phyloP scores from a whole-genome alignment of 768 basidiomycete species.

The Mycena galericulata region DNA sequence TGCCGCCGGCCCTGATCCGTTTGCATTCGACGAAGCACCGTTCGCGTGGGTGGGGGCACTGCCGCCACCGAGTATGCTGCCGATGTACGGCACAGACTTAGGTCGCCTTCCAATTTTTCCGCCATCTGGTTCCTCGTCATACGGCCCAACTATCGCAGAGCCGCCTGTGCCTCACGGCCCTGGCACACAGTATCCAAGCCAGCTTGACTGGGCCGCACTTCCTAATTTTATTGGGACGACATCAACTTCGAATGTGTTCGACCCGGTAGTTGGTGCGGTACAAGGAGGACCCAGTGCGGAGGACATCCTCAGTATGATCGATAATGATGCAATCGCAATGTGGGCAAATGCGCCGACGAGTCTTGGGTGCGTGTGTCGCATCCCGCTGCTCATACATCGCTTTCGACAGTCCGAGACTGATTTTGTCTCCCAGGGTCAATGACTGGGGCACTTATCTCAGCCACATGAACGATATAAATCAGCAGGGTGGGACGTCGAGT shows the following conservation, averaged over 20 bases:
- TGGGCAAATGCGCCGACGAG: conserved; percentile 60
- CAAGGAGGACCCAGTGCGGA: not conserved
- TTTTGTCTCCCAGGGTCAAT: not conserved
- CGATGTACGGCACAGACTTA: conserved; percentile 57
- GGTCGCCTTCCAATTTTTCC: conserved; percentile 52
- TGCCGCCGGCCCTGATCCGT: not conserved
- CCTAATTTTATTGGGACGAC: not conserved
- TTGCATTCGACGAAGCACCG: not conserved
- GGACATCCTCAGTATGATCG: conserved; percentile 25
- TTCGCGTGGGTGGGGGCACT: conserved; percentile 17
- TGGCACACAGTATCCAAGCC: not conserved
- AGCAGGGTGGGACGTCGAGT: too few species aligned
- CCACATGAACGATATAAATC: not conserved
- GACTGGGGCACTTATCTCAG: conserved; percentile 15
- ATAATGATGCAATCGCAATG: conserved; percentile 59
- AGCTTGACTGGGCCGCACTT: not conserved
- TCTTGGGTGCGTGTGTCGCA: conserved; percentile 54
- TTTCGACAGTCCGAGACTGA: too few species aligned
- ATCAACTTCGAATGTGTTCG: not conserved
- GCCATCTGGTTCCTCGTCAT: not conserved
- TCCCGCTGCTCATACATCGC: not conserved
- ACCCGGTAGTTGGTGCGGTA: too few species aligned
- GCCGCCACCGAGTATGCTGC: conserved; percentile 44
- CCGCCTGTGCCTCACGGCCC: not conserved
- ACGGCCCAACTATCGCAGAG: too few species aligned